Evolutionary conservation across 2,329 filamentous ascomycete species (phyloP).

Genomic region (Paecilomyces dactylethromorphus): DNA sequence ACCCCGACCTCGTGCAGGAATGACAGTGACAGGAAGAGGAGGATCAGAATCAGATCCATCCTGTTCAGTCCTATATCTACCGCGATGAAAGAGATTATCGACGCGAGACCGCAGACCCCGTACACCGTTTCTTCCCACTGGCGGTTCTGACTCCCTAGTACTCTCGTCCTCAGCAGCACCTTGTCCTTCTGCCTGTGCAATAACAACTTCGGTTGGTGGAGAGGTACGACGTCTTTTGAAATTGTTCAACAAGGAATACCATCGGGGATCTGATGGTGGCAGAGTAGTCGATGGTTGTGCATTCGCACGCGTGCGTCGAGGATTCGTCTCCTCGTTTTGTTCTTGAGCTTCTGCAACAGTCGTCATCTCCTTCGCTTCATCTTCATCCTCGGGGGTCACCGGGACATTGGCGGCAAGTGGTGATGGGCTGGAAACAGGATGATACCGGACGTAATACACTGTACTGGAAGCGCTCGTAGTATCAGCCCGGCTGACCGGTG

Average conservation of each 20-base stretch:
- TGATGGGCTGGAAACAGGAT: slow-evolving; percentile 46
- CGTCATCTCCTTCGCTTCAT: slow-evolving; percentile 19
- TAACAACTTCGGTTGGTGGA: slow-evolving; percentile 54
- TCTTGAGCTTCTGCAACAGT: slow-evolving; percentile 14
- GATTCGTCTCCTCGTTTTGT: slow-evolving; percentile 8
- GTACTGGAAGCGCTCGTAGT: slow-evolving; percentile 58
- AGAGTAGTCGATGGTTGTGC: slow-evolving; percentile 25
- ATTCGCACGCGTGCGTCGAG: slow-evolving; percentile 16
- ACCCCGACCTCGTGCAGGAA: slow-evolving; percentile 51
- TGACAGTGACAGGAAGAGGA: slow-evolving; percentile 52
- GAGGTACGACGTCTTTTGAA: slow-evolving; percentile 54
- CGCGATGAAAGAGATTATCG: slow-evolving; percentile 41
- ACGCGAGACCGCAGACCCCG: slow-evolving; percentile 40
- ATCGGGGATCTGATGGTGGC: slow-evolving; percentile 29
- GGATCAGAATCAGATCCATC: slow-evolving; percentile 29
- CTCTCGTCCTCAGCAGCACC: slow-evolving; percentile 9
- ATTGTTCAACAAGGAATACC: slow-evolving; percentile 49
- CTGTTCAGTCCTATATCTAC: slow-evolving; percentile 32
- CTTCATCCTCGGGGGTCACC: slow-evolving; percentile 13
- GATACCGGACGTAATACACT: slow-evolving; percentile 58
- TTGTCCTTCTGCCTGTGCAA: slow-evolving; percentile 46
- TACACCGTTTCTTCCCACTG: slow-evolving; percentile 37
- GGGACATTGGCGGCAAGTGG: slow-evolving; percentile 25
- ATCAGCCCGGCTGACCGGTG: slow-evolving; percentile 54
- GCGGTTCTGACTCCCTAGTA: slow-evolving; percentile 17